Percentiles rank a stretch among this genome's conserved stretches.
These are phyloP conservation scores for Talaromyces amestolkiae DNA, from an alignment of 2,329 filamentous ascomycete species.

Conservation along the genomic window DNA sequence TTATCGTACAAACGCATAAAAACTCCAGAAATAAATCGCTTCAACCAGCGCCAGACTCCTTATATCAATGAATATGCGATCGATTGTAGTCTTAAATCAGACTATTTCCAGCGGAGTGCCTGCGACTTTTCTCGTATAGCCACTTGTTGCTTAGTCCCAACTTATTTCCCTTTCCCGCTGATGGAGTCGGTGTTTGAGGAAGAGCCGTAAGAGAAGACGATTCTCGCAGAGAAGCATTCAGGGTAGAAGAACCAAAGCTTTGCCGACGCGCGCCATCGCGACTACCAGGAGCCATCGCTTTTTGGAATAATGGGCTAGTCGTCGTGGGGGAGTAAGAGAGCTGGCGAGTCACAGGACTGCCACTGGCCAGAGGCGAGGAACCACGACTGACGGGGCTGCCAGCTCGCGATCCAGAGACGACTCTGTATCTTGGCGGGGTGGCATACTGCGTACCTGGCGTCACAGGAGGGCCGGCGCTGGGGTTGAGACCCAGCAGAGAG, in stretches of 20 bases:
- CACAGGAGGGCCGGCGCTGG: conserved; percentile 60
- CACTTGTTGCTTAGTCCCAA: conserved; percentile 87
- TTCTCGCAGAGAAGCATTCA: conserved; percentile 35
- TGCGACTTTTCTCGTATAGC: conserved; percentile 77
- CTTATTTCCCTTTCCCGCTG: conserved; percentile 64
- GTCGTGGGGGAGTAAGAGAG: conserved; percentile 53
- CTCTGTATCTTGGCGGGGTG: conserved; percentile 82
- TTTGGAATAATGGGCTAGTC: conserved; percentile 64
- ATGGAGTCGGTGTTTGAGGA: conserved; percentile 68
- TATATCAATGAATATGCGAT: conserved; percentile 8
- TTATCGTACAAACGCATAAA: neutral
- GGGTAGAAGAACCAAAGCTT: conserved; percentile 61
- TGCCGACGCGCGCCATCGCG: conserved; percentile 51
- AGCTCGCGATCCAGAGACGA: conserved; percentile 62
- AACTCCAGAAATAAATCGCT: conserved; percentile 12
- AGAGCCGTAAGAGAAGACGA: conserved; percentile 54
- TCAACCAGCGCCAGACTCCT: conserved; percentile 17
- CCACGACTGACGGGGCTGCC: conserved; percentile 40
- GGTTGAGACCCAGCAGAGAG: conserved; percentile 74
- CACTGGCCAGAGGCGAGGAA: conserved; percentile 40
- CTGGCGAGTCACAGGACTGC: conserved; percentile 34
- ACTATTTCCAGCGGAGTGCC: conserved; percentile 38
- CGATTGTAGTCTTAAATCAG: conserved; percentile 8
- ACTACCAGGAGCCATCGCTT: conserved; percentile 54
- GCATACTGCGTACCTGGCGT: conserved; percentile 71